Evolutionary conservation across 768 basidiomycete genomes (phyloP).

Genomic region (Daedaleopsis sinensis): DNA sequence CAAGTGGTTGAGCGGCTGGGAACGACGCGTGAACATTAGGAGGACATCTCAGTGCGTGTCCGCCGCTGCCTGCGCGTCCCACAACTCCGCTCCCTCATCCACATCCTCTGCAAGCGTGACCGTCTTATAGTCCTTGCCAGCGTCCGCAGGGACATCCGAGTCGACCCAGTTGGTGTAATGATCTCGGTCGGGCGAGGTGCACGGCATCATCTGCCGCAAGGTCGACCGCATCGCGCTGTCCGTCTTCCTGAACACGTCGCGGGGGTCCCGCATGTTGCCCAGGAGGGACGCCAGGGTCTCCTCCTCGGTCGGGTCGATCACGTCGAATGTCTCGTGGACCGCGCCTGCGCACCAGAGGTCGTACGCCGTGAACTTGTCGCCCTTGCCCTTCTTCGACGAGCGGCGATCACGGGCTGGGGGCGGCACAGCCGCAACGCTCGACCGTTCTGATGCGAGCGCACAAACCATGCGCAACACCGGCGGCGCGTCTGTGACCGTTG

Average conservation of each 20-base stretch:
- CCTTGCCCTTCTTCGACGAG: not conserved
- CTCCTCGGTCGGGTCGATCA: not conserved
- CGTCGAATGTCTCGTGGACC: not conserved
- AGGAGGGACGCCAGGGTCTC: not conserved
- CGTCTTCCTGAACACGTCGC: not conserved
- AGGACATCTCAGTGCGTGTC: no score
- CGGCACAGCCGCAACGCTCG: not conserved
- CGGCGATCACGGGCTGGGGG: not conserved
- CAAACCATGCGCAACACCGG: conserved; percentile 24
- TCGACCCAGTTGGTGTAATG: not conserved
- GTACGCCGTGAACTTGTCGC: conserved; percentile 15
- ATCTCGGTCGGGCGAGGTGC: not conserved
- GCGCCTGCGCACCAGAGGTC: conserved; percentile 22
- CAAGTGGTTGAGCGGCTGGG: no score
- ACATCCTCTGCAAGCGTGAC: conserved; percentile 1
- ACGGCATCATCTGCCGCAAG: conserved; percentile 3
- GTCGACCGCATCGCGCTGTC: not conserved
- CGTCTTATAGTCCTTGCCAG: not conserved
- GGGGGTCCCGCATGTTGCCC: not conserved
- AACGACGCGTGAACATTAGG: no score
- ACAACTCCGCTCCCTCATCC: not conserved
- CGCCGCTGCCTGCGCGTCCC: no score
- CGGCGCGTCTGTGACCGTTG: conserved; percentile 23
- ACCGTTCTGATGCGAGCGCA: conserved; percentile 18
- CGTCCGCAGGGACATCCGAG: not conserved